phyloP scores from a whole-genome alignment of 2,329 filamentous ascomycete genomes.

The Onygenales sp. region DNA sequence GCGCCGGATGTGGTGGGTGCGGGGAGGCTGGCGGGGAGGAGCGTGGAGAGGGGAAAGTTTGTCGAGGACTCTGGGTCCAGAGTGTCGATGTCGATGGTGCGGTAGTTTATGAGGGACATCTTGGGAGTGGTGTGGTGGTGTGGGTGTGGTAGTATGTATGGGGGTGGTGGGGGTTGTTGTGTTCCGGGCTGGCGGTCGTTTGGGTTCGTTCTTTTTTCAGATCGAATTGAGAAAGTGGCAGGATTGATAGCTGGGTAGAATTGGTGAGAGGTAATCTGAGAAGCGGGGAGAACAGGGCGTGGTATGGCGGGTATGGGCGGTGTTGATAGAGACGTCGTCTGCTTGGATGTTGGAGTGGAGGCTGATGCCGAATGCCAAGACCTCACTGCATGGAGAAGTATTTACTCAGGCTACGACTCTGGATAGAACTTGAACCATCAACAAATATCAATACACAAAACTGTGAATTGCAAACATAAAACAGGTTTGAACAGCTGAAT shows the following conservation, averaged over 20 bases:
- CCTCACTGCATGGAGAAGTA: no score
- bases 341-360: no score
- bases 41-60: slow-evolving; percentile 83
- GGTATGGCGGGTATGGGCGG: no score
- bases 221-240: neutral
- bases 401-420: no score
- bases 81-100: slow-evolving; percentile 90
- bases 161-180: neutral
- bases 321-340: no score
- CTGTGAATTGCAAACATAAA: no score
- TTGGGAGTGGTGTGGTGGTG: slow-evolving; percentile 10
- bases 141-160: neutral
- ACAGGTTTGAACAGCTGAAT: no score
- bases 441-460: no score
- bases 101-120: slow-evolving; percentile 52
- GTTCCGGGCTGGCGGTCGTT: neutral
- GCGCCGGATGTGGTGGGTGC: slow-evolving; percentile 67
- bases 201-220: neutral
- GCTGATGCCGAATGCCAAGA: no score
- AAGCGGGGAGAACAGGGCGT: no score
- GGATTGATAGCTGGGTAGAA: neutral
- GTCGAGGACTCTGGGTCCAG: slow-evolving; percentile 79
- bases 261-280: no score
- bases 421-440: no score
- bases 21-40: slow-evolving; percentile 61